Percentiles rank a stretch among this genome's conserved stretches.
Evolutionary conservation across 768 basidiomycete genomes (phyloP).

Genomic region (Strobilomyces dryophilus): DNA sequence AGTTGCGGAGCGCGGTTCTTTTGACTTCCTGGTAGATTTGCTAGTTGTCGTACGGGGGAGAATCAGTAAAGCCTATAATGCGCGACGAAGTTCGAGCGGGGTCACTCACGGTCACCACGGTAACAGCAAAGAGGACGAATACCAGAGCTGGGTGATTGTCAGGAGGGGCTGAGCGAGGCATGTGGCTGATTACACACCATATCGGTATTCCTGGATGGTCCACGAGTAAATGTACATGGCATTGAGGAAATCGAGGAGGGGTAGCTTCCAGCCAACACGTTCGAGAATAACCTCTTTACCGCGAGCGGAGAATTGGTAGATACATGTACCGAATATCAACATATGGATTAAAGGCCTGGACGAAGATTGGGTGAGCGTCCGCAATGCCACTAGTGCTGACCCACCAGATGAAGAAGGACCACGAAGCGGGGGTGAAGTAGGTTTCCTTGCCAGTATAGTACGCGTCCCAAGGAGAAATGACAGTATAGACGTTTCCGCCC

Average conservation of each 20-base stretch:
- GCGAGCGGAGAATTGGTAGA: slow-evolving; percentile 53
- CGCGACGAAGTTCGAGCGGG: not conserved
- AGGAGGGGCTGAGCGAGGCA: not conserved
- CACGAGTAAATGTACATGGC: slow-evolving; percentile 61
- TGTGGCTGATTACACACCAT: slow-evolving; percentile 27
- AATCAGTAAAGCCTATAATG: not conserved
- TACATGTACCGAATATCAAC: slow-evolving; percentile 59
- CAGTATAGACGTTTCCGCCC: slow-evolving; percentile 57
- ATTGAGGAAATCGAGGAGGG: slow-evolving; percentile 60
- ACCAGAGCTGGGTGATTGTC: slow-evolving; percentile 28
- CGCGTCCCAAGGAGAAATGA: slow-evolving; percentile 48
- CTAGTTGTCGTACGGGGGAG: slow-evolving; percentile 11
- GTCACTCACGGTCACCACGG: slow-evolving; percentile 44
- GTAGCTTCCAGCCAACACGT: slow-evolving; percentile 63
- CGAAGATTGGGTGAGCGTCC: not conserved
- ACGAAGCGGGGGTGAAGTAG: slow-evolving; percentile 63
- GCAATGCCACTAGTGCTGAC: slow-evolving; percentile 8
- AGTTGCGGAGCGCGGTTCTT: slow-evolving; percentile 43
- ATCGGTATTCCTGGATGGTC: slow-evolving; percentile 47
- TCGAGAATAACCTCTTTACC: slow-evolving; percentile 59
- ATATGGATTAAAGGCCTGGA: slow-evolving; percentile 59
- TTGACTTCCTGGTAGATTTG: slow-evolving; percentile 69
- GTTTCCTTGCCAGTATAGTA: slow-evolving; percentile 53
- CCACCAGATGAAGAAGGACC: slow-evolving; percentile 60
- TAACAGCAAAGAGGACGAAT: slow-evolving; percentile 43